Evolutionary conservation across 2,329 filamentous ascomycete genomes (phyloP), one percentile per base, ranked within the genome.

Genomic region (Aspergillus phoenicis): DNA sequence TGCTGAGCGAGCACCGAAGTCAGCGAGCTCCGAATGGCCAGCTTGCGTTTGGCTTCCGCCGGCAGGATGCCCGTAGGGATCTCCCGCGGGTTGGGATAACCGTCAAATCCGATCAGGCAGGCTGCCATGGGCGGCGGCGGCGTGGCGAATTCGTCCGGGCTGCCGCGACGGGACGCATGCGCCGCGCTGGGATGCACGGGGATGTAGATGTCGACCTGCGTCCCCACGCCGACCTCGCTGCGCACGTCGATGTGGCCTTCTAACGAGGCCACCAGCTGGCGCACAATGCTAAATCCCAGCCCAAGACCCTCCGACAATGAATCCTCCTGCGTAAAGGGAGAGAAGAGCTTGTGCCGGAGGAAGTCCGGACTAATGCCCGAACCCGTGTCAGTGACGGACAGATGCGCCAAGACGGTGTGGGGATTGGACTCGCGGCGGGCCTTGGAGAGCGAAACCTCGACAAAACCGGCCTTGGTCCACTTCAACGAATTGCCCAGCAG

Each of bases 271-370:
- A 87, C 80, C 4, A 89, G 83, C 70, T 75, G 62, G 36, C 81
- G 80, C 1, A 89, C 87, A 6, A 89, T 83, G 51, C 82, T 85
- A 24, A 90, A 74, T 0, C 88, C 88, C 0, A 90, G 78, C 0
- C 88, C 88, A 0, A 84, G 83, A 0, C 88, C 88, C 0, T 83
- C 80, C 0, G 81, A 77, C 0, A 89, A 71, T 0, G 75, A 68
- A 47, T 87, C 81, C 66, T 89, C 88, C 62, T 90, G 87, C 0
- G 80, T 75, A 64, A 89, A 89, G 0, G 87, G 84, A 0, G 80
- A 82, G 67, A 86, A 90, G 0, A 89, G 71, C 8, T 81, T 79
- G 10, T 84, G 80, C n/a, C 79, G 77, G 4, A 89, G 75, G 62
- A 84, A 90, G 6, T 87, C 82, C 0, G 82, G 75, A 0, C 80